Evolutionary conservation across 1,284 basidiomycete species (phyloP).

Genomic region (Hypsizygus ulmarius): DNA sequence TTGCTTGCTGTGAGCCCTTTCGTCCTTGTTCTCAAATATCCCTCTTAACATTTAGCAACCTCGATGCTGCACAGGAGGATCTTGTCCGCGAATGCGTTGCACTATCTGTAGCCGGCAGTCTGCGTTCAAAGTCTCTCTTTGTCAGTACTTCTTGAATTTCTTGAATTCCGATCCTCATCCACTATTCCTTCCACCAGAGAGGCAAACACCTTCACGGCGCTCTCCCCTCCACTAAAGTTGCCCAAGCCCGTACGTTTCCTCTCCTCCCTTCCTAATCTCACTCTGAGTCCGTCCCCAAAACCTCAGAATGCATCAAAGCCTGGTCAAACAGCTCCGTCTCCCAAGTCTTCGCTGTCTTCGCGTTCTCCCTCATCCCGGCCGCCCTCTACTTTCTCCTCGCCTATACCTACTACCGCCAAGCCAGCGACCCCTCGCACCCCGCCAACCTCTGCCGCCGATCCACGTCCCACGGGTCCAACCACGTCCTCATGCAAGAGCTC

Average conservation of each 20-base stretch:
- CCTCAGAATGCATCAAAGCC: slow-evolving; percentile 51
- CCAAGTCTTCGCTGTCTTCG: slow-evolving; percentile 57
- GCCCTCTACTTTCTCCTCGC: slow-evolving; percentile 58
- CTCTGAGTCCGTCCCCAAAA: slow-evolving; percentile 3
- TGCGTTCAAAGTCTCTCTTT: slow-evolving; percentile 34
- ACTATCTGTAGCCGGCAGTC: slow-evolving; percentile 32
- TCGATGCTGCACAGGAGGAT: slow-evolving; percentile 37
- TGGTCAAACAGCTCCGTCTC: slow-evolving; percentile 62
- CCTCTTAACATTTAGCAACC: not conserved
- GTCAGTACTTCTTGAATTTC: slow-evolving; percentile 22
- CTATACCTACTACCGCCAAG: slow-evolving; percentile 69
- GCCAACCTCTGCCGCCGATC: slow-evolving; percentile 28
- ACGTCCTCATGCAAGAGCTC: slow-evolving; percentile 18
- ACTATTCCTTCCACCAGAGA: slow-evolving; percentile 20
- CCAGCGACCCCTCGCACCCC: slow-evolving; percentile 55
- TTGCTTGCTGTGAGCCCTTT: slow-evolving; percentile 36
- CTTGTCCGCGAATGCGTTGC: slow-evolving; percentile 49
- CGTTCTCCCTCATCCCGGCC: slow-evolving; percentile 47
- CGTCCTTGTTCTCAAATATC: not conserved
- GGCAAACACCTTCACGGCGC: slow-evolving; percentile 47
- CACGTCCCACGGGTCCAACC: slow-evolving; percentile 10
- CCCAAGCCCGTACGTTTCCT: slow-evolving; percentile 42
- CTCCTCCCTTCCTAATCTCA: not conserved
- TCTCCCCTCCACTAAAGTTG: slow-evolving; percentile 36
- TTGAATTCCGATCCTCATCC: not conserved